Conservation (phyloP, 2,329 filamentous ascomycete species). For the Cladophialophora immunda region DNA sequence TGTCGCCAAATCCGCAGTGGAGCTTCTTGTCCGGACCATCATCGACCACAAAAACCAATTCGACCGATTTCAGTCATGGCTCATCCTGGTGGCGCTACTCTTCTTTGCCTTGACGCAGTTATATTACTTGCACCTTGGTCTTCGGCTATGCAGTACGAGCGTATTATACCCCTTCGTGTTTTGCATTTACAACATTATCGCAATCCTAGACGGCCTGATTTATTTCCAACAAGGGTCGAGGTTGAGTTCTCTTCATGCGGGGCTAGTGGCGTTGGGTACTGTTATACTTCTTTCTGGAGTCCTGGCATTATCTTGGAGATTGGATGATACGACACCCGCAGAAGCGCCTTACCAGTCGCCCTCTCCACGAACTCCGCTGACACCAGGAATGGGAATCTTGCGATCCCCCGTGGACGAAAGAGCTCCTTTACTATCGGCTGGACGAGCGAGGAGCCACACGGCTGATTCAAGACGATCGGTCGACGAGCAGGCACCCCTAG, state of each 20-base stretch:
- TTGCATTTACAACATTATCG: conserved; percentile 98
- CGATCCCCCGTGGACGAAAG: conserved; percentile 50
- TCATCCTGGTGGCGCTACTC: conserved; percentile 83
- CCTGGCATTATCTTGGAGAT: conserved; percentile 89
- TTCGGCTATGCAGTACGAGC: conserved; percentile 94
- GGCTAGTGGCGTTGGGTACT: conserved; percentile 81
- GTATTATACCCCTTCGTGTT: conserved; percentile 97
- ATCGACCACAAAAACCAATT: conserved; percentile 88
- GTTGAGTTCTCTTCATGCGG: conserved; percentile 76
- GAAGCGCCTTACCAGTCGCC: conserved; percentile 44
- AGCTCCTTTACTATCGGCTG: conserved; percentile 49
- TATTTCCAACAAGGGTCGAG: conserved; percentile 91
- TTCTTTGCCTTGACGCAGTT: conserved; percentile 85
- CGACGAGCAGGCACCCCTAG: conserved; percentile 46
- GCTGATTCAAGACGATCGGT: conserved; percentile 34
- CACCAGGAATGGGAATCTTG: conserved; percentile 83
- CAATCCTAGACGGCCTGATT: conserved; percentile 94
- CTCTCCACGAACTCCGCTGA: conserved; percentile 68
- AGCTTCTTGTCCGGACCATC: conserved; percentile 87
- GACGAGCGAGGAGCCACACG: conserved; percentile 41
- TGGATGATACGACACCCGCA: conserved; percentile 69
- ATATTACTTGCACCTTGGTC: conserved; percentile 91
- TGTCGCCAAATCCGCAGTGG: conserved; percentile 94
- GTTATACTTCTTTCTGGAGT: conserved; percentile 86
- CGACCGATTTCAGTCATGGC: conserved; percentile 93